Evolutionary conservation across 495 filamentous ascomycete species (phyloP), one percentile per base, ranked within the genome.

Genomic region (Penicillium salamii): DNA sequence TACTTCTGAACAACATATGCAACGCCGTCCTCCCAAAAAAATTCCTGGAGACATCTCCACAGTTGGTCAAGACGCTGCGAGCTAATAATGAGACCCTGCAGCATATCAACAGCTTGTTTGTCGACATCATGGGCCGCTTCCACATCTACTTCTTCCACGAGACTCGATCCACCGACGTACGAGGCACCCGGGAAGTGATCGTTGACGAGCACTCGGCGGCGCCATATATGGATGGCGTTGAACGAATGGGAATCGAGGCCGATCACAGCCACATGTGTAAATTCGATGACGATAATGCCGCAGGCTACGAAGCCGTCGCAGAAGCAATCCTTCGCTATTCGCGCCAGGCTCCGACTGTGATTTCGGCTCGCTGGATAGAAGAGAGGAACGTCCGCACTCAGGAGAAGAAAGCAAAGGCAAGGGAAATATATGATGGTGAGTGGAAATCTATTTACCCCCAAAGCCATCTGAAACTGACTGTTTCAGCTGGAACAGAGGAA

Each of bases 221-320:
- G 19, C 90, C 89, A 4, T 82, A 87, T 35, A 66, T 87, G 15
- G 84, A 87, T 14, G 85, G 87, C 46, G 87, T 88, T 1, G 82
- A 83, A 46, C 83, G 86, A 38, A 88, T 85, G 57, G 85, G 86
- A 12, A 89, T 95, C 38, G 86, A 91, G 54, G 84, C 87, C 1
- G 85, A 81, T n/a, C 90, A 95, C 62, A 86, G 84, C n/a, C 77
- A 81, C 29, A 93, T 95, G 88, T 90, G 84, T 73, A 93, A 90
- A 58, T 95, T 93, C 52, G 84, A 87, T 24, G 82, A 80, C 53
- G 78, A 81, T 17, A 80, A 74, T 47, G 76, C 89, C 0, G 84
- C 89, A 0, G 90, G 90, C 1, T 95, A 85, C 55, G 78, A 83
- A 35, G 83, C 84, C 14, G 77, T 95, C 12, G 82, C 84, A 1